Evolutionary conservation across 2,329 filamentous ascomycete species (phyloP), one percentile per base, ranked within the genome.

Genomic region (Aspergillus brunneoviolaceus): DNA sequence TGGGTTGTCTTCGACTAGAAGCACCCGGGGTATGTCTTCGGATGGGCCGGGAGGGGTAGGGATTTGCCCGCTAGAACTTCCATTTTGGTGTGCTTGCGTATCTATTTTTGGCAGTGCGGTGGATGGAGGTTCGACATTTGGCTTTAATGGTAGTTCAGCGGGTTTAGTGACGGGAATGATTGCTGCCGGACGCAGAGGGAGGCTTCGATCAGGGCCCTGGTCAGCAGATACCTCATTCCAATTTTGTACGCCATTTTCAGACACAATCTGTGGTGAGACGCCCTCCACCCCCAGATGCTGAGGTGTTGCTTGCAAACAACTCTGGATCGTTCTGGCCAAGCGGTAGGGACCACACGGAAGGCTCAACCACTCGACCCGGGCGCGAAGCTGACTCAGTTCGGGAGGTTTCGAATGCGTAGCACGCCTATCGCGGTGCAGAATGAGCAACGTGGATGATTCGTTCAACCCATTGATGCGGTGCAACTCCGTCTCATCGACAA

Each of bases 1-100:
- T 10, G 65, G 63, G 58, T 76, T 76, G 57, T 76, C 73, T 57
- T 76, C 73, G 9, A 76, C 73, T 2, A 76, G 60, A 1, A 76
- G 65, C 23, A 74, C 52, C 42, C 50, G 64, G 52, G 49, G 67
- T 48, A 27, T 60, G 42, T 35, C 58, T 62, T 49, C 5, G 47
- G 16, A 16, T 7, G 29, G 25, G 27, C 16, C 25, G 19, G 50
- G 14, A 19, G 6, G 33, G 4, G 2, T 35, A 12, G 3, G 5
- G 19, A 2, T 4, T 19, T 16, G 1, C 5, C 14, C 6, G 16
- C 5, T 5, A 45, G 39, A 16, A 2, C 3, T 45, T 45, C 39
- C 39, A 19, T 45, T 45, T n/a, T 45, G 39, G 3, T 45, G 14
- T 45, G 16, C 16, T 16, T 45, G 39, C 16, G 6, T 9, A 16